These are phyloP conservation scores for Metarhizium sp. DNA, from an alignment of 2,329 filamentous ascomycete genomes.

Conservation along the genomic window DNA sequence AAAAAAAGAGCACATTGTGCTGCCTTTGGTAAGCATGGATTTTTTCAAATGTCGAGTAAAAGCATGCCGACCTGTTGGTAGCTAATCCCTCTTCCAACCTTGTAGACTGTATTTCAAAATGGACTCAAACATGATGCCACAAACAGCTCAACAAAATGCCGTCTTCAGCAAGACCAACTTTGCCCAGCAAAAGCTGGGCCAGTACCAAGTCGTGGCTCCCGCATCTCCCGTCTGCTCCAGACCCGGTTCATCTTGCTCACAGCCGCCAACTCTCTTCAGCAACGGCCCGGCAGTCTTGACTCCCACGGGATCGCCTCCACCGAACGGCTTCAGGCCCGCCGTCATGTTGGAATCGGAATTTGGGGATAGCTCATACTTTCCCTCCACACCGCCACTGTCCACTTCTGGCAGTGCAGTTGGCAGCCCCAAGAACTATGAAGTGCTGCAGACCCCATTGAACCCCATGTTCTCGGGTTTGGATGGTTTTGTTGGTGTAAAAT, in stretches of 20 bases:
- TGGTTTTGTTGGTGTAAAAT: conserved; percentile 54
- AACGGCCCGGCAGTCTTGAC: conserved; percentile 57
- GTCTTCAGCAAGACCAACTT: conserved; percentile 57
- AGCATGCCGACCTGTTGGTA: not conserved
- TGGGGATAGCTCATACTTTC: conserved; percentile 61
- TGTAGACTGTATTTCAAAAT: conserved; percentile 35
- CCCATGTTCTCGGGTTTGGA: conserved; percentile 67
- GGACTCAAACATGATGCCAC: conserved; percentile 53
- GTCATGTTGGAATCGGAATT: conserved; percentile 75
- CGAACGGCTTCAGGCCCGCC: conserved; percentile 64
- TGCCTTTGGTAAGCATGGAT: conserved; percentile 1
- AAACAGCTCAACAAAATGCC: conserved; percentile 59
- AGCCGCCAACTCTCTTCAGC: conserved; percentile 47
- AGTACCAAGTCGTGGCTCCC: conserved; percentile 45
- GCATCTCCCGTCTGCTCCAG: conserved; percentile 56
- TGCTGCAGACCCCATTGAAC: conserved; percentile 75
- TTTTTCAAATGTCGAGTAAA: not conserved
- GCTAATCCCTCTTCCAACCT: not conserved
- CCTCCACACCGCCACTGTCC: conserved; percentile 80
- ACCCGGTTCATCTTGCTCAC: conserved; percentile 57
- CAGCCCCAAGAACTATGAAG: conserved; percentile 71
- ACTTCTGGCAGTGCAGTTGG: conserved; percentile 75
- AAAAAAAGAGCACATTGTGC: not conserved
- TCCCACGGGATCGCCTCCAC: conserved; percentile 65
- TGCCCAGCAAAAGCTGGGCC: conserved; percentile 15